Evolutionary conservation across 495 filamentous ascomycete genomes (phyloP), one percentile per base, ranked within the genome.

Genomic region (Neohortaea acidophila): DNA sequence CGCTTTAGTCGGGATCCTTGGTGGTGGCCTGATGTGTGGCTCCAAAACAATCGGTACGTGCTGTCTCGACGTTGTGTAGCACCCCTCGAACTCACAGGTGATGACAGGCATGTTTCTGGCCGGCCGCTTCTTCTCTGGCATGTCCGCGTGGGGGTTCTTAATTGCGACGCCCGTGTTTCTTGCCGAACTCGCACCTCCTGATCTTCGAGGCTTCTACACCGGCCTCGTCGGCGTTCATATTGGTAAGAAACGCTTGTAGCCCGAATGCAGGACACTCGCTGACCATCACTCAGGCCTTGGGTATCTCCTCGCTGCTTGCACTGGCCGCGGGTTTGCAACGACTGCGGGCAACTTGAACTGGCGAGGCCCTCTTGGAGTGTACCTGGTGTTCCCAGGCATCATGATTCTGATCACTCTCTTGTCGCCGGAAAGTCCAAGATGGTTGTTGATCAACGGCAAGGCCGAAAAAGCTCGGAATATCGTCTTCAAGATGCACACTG

Each of bases 161-260:
- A 40, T 45, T 9, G 45, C 45, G 19, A 41, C 45, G 0, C 44
- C 44, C 10, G 39, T 39, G 11, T 52, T 43, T 21, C 33, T 30
- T 8, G 29, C 49, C 6, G 49, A 52, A 25, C 41, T 52, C 9
- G 45, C 49, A 13, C 45, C 49, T 12, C 45, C 49, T 2, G 37
- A 18, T 2, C 29, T 52, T 5, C 45, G 49, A 2, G 49, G 49
- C 18, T 45, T 52, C 33, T 45, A 49, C 24, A 45, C 44, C 32
- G 49, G 49, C 9, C 44, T 52, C 45, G 49, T 45, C 27, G 49
- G 49, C 17, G 49, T 52, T n/a, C n/a, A n/a, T n/a, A n/a, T n/a
- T n/a, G n/a, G n/a, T n/a, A n/a, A n/a, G n/a, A n/a, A n/a, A n/a
- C n/a, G n/a, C n/a, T n/a, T n/a, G n/a, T n/a, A n/a, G n/a, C n/a